Percentiles rank a stretch among this genome's conserved stretches.
phyloP scores from a whole-genome alignment of 495 filamentous ascomycete species.

The Cercophora sp. region DNA sequence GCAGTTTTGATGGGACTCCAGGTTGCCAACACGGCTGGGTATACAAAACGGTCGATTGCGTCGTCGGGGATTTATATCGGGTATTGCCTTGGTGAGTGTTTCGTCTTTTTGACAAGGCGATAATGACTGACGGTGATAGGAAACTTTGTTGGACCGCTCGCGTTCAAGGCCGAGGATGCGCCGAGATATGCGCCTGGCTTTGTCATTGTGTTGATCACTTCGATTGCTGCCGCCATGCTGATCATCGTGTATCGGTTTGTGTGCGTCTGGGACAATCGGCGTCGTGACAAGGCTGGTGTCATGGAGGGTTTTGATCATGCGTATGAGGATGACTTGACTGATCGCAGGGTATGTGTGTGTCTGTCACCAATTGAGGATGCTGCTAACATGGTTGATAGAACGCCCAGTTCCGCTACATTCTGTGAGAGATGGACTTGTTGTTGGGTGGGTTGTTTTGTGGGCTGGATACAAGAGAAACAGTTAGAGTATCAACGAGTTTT shows the following conservation, averaged over 20 bases:
- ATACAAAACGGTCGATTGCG: constrained; percentile 39
- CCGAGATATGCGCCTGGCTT: constrained; percentile 38
- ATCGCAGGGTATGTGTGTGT: constrained; percentile 20
- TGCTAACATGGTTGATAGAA: constrained; percentile 26
- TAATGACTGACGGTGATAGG: constrained; percentile 15
- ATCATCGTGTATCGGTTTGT: constrained; percentile 29
- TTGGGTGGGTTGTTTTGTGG: neutral
- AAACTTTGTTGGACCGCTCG: constrained; percentile 37
- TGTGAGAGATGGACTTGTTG: constrained; percentile 10
- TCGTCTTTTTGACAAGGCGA: neutral
- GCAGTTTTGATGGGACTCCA: constrained; percentile 37
- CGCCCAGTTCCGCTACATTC: constrained; percentile 40
- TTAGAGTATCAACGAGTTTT: no score
- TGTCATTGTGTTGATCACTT: constrained; percentile 37
- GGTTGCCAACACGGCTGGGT: constrained; percentile 45
- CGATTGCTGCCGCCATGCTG: constrained; percentile 25
- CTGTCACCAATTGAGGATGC: neutral
- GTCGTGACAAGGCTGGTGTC: constrained; percentile 12
- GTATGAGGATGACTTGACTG: constrained; percentile 43
- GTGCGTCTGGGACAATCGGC: constrained; percentile 12
- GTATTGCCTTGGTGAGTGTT: constrained; percentile 35
- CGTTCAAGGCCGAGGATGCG: constrained; percentile 25
- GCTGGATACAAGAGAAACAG: no score
- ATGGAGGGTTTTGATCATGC: constrained; percentile 38
- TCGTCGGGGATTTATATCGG: constrained; percentile 39